Evolutionary conservation across 1,284 basidiomycete species (phyloP).

Genomic region (Austroboletus novae-zelandiae): DNA sequence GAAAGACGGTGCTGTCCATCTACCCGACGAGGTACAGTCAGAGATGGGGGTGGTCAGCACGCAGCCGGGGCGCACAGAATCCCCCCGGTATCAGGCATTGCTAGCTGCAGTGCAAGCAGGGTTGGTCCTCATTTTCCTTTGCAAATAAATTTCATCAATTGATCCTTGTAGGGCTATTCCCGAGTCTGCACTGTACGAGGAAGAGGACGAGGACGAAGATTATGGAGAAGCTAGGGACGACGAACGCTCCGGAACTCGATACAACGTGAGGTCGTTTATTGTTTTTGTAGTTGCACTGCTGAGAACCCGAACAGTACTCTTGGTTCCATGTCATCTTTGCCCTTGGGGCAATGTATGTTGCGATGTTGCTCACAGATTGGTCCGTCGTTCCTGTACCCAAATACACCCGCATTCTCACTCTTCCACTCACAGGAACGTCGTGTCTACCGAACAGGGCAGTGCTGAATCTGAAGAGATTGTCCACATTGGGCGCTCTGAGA

Average conservation of each 20-base stretch:
- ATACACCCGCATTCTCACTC: conserved; percentile 3
- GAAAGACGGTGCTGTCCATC: conserved; percentile 59
- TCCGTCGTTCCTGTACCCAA: conserved; percentile 40
- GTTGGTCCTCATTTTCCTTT: conserved; percentile 37
- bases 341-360: conserved; percentile 96
- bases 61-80: conserved; percentile 85
- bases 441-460: conserved; percentile 50
- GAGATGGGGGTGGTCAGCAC: conserved; percentile 77
- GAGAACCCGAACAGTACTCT: conserved; percentile 63
- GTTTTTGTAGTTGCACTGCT: conserved; percentile 1
- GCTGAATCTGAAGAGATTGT: conserved; percentile 69
- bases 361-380: conserved; percentile 99
- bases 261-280: conserved; percentile 65
- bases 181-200: conserved; percentile 87
- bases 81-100: conserved; percentile 91
- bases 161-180: conserved; percentile 72
- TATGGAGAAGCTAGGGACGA: conserved; percentile 84
- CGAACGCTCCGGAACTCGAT: conserved; percentile 94
- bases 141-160: background rate
- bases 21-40: conserved; percentile 59
- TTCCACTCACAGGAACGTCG: conserved; percentile 61
- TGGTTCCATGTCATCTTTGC: conserved; percentile 99
- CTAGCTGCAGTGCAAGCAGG: conserved; percentile 96
- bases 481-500: conserved; percentile 92
- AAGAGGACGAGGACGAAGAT: conserved; percentile 64